Percentiles rank a stretch among this genome's conserved stretches.
Evolutionary conservation across 2,329 filamentous ascomycete species (phyloP).

Genomic region (Pseudogymnoascus sp.): DNA sequence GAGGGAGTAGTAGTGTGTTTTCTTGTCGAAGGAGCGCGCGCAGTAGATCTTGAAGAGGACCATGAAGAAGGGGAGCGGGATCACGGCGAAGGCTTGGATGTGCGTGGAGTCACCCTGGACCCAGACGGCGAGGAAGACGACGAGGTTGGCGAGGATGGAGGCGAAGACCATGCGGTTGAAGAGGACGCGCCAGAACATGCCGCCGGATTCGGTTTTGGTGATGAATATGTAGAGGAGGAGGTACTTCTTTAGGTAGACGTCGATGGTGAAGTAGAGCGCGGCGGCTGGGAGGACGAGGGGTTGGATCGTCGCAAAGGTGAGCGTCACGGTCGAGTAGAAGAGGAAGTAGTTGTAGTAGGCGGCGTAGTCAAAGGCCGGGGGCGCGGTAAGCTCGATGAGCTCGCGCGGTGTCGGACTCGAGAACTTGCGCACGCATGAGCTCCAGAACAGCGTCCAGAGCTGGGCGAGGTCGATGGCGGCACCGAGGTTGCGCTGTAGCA

Average conservation of each 20-base stretch:
- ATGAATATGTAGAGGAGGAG: constrained; percentile 88
- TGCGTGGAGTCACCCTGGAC: constrained; percentile 54
- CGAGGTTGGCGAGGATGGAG: constrained; percentile 65
- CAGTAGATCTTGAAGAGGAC: constrained; percentile 84
- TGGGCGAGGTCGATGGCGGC: constrained; percentile 92
- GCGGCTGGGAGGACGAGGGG: constrained; percentile 80
- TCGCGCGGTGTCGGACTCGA: constrained; percentile 81
- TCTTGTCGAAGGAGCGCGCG: constrained; percentile 62
- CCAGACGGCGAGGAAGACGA: constrained; percentile 69
- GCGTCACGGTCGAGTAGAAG: constrained; percentile 82
- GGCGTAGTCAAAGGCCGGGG: constrained; percentile 87
- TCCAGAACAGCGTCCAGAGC: constrained; percentile 72
- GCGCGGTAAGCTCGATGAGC: constrained; percentile 85
- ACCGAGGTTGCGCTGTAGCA: constrained; percentile 86
- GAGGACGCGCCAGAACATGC: constrained; percentile 81
- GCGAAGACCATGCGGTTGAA: constrained; percentile 91
- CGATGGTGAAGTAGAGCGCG: constrained; percentile 80
- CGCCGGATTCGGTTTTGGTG: constrained; percentile 93
- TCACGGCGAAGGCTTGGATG: constrained; percentile 52
- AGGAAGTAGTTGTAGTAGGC: constrained; percentile 98
- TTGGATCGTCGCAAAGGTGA: constrained; percentile 78
- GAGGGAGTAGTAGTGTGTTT: constrained; percentile 72
- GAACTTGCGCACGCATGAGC: constrained; percentile 78
- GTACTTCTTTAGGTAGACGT: constrained; percentile 91
- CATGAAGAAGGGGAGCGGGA: constrained; percentile 71